Evolutionary conservation across 2,329 filamentous ascomycete species (phyloP), one percentile per base, ranked within the genome.

Genomic region (Aspergillus proliferans): DNA sequence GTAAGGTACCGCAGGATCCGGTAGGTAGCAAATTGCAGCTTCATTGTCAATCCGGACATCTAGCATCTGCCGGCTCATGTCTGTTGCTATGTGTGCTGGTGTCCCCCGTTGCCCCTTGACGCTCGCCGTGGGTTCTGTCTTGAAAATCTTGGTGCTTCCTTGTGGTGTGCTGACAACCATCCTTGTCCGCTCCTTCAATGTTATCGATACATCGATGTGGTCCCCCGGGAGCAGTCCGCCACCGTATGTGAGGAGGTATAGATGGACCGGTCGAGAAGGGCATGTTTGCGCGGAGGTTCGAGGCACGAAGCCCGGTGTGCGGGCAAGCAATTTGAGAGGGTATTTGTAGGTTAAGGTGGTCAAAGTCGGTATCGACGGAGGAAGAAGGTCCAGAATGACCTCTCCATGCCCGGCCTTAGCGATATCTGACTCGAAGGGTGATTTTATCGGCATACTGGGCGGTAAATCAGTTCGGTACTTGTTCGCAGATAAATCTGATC

Each of bases 81-180:
- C 62, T 22, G 61, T 59, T 18, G 66, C 45, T 34, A 33, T 48
- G 47, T 45, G 49, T 47, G 48, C 55, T 79, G 72, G 33, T 71
- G 71, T 47, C 75, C 72, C 60, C 9, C 55, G 57, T 26, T 59
- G 59, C 12, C 59, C 60, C 47, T 62, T 63, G 46, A 59, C 50
- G 45, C 43, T 52, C 38, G 48, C 56, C 30, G 47, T 56, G 19
- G 59, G 56, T 14, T 43, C 80, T 68, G 89, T 87, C 65, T 93
- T 95, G 79, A 95, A 97, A 59, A 98, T 84, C 73, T 97, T 98
- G 52, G 93, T 97, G 70, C 90, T 89, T 46, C 92, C 92, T 74
- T 84, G 81, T 0, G 79, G 73, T 0, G 76, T 78, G n/a, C 73
- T 71, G 28, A 75, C 82, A 7, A 81, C 72, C 47, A 96, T 79